Base-by-base conservation (phyloP, 176 grass and related monocot genomes). In the Lolium perenne region DNA sequence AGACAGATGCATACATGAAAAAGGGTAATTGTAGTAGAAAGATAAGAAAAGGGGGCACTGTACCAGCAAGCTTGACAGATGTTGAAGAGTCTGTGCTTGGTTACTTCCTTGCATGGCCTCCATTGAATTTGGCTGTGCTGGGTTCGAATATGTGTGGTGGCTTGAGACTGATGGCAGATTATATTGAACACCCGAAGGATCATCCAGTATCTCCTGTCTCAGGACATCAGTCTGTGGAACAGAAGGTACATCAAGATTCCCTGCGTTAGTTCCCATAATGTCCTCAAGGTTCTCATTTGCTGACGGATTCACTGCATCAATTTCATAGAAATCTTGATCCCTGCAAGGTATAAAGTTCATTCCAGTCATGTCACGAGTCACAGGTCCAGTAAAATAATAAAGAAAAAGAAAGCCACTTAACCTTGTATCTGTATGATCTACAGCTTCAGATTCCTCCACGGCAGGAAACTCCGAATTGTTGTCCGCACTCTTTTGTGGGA, bases 21-120 rank as follows among this genome's bases (percentile, higher is more conserved):
- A 82, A 62, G 32, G 59, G 75, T 22, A 21, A 55, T 59, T 80
- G 35, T 35, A 61, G 25, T 62, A 91, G 51, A 70, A 61, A 80
- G 35, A 49, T 76, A 17, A 25, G 41, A 53, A 18, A 43, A 71
- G 12, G 18, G 26, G 4, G 3, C 49, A 67, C 25, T 38, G 82
- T 97, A 99, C 97, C 90, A 99, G 74, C 57, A 97, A 87, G 76
- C 75, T 99, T 78, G 97, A 94, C 26, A 99, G 85, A 74, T 91
- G 92, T 18, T 94, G 93, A 80, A 97, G 85, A 76, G 85, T 97
- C 60, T 95, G 93, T 14, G 91, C 48, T 78, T 96, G 97, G 35
- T 60, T 84, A 86, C 87, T 99, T 87, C 92, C 89, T 84, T 94
- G 94, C 74, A 86, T 87, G 59, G 86, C 89, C 54, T 91, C 87